Conservation (phyloP, 108 stramenopile species). For the Nitzschia putrida region DNA sequence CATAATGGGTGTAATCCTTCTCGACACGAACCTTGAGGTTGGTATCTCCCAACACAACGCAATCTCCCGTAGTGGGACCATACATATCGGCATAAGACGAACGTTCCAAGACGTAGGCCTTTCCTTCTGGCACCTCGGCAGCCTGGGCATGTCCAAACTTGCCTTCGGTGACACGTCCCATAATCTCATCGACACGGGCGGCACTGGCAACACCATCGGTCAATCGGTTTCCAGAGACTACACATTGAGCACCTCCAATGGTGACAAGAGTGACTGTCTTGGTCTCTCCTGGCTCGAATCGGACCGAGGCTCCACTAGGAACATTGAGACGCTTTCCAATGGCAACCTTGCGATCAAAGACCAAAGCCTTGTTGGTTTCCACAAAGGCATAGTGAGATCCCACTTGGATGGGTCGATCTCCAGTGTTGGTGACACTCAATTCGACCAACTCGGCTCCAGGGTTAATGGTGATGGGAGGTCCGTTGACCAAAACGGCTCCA, state of each 20-base stretch:
- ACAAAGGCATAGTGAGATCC: conserved; percentile 90
- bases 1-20: conserved; percentile 72
- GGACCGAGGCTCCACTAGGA: conserved; percentile 88
- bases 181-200: conserved; percentile 47
- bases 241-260: conserved; percentile 73
- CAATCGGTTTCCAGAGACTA: conserved; percentile 62
- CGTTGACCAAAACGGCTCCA: conserved; percentile 39
- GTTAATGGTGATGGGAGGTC: conserved; percentile 63
- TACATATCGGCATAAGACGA: conserved; percentile 76
- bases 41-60: conserved; percentile 90
- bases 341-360: conserved; percentile 85
- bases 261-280: conserved; percentile 91
- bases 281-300: conserved; percentile 96
- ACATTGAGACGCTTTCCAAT: conserved; percentile 92
- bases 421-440: conserved; percentile 90
- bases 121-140: conserved; percentile 35
- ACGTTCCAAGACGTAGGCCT: conserved; percentile 51
- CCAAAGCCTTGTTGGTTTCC: conserved; percentile 89
- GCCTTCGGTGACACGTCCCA: conserved; percentile 48
- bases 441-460: conserved; percentile 70
- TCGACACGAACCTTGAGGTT: conserved; percentile 82
- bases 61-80: conserved; percentile 87
- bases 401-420: conserved; percentile 96
- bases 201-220: conserved; percentile 51
- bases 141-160: conserved; percentile 49